Evolutionary conservation across 495 filamentous ascomycete genomes (phyloP), one percentile per base, ranked within the genome.

Genomic region (Filosporella fistucella): DNA sequence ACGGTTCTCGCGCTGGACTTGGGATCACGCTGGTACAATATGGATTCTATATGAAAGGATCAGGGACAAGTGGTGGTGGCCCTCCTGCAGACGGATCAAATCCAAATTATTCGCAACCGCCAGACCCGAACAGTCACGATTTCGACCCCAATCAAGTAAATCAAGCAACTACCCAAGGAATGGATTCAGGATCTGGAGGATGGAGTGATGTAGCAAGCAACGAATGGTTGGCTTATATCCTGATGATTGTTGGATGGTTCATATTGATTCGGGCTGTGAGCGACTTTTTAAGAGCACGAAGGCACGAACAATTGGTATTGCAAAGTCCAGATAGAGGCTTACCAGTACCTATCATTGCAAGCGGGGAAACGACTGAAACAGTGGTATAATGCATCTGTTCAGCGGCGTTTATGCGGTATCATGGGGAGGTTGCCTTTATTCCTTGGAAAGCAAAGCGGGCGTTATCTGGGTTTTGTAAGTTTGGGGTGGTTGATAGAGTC

Each of bases 231-330:
- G 88, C 91, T n/a, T 97, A 97, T 59, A 64, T 86, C 9, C 66
- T 98, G 47, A 98, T 98, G 93, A 86, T 98, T 65, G 85, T 96
- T 12, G 93, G 93, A 2, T 98, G 93, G 93, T 97, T 97, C 55
- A 88, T 98, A 42, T 67, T 98, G 43, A 97, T 98, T 51, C 77
- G 88, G 59, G 79, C 89, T 12, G 84, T 96, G 38, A 88, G 83
- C 59, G 89, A 96, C 59, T 97, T 89, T 63, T 65, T 97, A 37
- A 81, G 80, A 46, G 91, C 89, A 35, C 74, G 91, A 59, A 78
- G 85, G 58, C 94, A 96, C 63, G 91, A 97, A 69, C 85, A 90
- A 60, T 71, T 98, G 35, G 89, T 98, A 7, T 63, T 96, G 54
- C 89, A 95, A 63, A 96, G 91, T 63, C 93, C 94, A 5, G 93